Evolutionary conservation across 306 rosid genomes (phyloP).

Genomic region (Cucumis sativus): Cucumber_9930_V3 NC_026655.2:6179001-6179500

Average conservation of each 20-base stretch:
- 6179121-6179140: neutral
- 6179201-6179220: constrained; percentile 66
- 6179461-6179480: neutral
- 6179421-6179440: neutral
- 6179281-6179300: neutral
- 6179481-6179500: neutral
- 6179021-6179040: constrained; percentile 57
- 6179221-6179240: constrained; percentile 76
- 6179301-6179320: neutral
- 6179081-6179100: neutral
- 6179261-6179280: constrained; percentile 2
- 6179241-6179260: constrained; percentile 80
- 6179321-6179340: neutral
- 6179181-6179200: constrained; percentile 82
- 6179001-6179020: constrained; percentile 50
- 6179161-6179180: constrained; percentile 39
- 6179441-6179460: neutral
- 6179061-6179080: neutral
- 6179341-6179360: neutral
- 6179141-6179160: neutral
- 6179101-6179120: neutral
- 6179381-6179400: neutral
- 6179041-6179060: constrained; percentile 59
- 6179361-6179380: neutral
- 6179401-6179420: neutral